Evolutionary conservation across 768 basidiomycete genomes (phyloP).

Genomic region (Mycena metata): DNA sequence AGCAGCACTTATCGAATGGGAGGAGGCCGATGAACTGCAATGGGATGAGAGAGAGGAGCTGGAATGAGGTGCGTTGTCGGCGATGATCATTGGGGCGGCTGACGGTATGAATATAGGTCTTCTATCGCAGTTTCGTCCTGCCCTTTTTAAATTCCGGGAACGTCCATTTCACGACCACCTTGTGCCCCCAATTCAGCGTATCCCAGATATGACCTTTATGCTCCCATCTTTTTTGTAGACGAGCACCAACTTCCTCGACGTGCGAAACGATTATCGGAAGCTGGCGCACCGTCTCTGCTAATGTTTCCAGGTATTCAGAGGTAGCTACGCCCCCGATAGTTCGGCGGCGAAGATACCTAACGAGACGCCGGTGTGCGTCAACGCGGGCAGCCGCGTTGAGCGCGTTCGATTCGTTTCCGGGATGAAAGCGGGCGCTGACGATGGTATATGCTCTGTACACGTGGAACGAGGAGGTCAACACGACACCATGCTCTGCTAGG

Average conservation of each 20-base stretch:
- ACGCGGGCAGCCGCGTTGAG: conserved; percentile 22
- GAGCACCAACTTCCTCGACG: conserved; percentile 18
- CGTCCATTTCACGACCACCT: conserved; percentile 31
- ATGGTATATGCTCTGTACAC: conserved; percentile 35
- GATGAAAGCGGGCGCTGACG: conserved; percentile 34
- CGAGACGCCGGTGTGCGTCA: conserved; percentile 14
- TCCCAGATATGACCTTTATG: conserved; percentile 10
- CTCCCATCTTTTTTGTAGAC: conserved; percentile 11
- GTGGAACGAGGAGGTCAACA: conserved; percentile 32
- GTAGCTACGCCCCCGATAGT: conserved; percentile 10
- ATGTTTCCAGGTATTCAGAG: conserved; percentile 5
- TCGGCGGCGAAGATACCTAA: conserved; percentile 25
- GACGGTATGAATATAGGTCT: not conserved
- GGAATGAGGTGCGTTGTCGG: conserved; percentile 2
- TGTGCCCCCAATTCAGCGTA: conserved; percentile 22
- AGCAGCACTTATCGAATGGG: conserved; percentile 33
- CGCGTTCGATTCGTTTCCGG: conserved; percentile 35
- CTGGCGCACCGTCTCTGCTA: conserved; percentile 30
- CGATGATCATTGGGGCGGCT: not conserved
- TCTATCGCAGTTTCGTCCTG: conserved; percentile 25
- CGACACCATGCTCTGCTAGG: conserved; percentile 26
- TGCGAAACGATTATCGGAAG: conserved; percentile 31
- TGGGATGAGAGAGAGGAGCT: conserved; percentile 32
- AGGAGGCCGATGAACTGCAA: conserved; percentile 26
- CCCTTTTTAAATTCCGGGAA: conserved; percentile 31